Conservation (phyloP, 2,329 filamentous ascomycete species). For the Chrysoporthe puriensis region DNA sequence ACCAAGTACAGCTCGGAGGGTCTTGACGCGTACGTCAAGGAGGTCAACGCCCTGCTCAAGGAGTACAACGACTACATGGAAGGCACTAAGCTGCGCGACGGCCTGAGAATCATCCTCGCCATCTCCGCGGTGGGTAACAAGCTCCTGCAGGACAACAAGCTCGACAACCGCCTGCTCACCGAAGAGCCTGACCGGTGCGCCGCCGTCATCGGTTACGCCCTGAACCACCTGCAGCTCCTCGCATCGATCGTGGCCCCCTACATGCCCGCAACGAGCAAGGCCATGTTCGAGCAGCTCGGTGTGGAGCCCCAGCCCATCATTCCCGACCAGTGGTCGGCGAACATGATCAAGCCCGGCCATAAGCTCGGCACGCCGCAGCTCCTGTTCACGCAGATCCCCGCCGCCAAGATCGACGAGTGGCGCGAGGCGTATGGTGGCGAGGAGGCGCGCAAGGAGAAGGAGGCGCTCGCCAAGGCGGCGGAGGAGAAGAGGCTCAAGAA, state of each 20-base stretch:
- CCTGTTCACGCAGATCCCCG: constrained; percentile 81
- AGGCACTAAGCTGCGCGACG: constrained; percentile 70
- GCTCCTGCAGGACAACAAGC: constrained; percentile 50
- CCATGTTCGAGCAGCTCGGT: constrained; percentile 79
- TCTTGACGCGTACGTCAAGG: constrained; percentile 58
- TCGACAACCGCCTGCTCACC: constrained; percentile 51
- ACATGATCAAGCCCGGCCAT: constrained; percentile 71
- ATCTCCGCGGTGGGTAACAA: constrained; percentile 63
- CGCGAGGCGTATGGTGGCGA: constrained; percentile 72
- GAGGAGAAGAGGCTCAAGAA: constrained; percentile 56
- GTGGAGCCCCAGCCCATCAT: constrained; percentile 61
- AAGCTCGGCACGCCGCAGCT: constrained; percentile 79
- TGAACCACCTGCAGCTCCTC: constrained; percentile 83
- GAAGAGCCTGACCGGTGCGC: constrained; percentile 59
- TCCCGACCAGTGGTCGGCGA: constrained; percentile 66
- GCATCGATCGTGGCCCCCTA: constrained; percentile 81
- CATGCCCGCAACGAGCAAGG: constrained; percentile 76
- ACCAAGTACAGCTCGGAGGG: constrained; percentile 56
- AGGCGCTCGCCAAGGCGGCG: constrained; percentile 54
- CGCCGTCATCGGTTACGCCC: constrained; percentile 72
- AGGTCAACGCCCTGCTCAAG: constrained; percentile 68
- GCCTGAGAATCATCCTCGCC: constrained; percentile 66
- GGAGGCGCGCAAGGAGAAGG: constrained; percentile 71
- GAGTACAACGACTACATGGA: constrained; percentile 72
- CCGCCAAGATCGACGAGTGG: constrained; percentile 84